Percentiles rank a stretch among this genome's conserved stretches.
Conservation (phyloP, 148 eudicot species). For the Suaeda aralocaspica region DNA sequence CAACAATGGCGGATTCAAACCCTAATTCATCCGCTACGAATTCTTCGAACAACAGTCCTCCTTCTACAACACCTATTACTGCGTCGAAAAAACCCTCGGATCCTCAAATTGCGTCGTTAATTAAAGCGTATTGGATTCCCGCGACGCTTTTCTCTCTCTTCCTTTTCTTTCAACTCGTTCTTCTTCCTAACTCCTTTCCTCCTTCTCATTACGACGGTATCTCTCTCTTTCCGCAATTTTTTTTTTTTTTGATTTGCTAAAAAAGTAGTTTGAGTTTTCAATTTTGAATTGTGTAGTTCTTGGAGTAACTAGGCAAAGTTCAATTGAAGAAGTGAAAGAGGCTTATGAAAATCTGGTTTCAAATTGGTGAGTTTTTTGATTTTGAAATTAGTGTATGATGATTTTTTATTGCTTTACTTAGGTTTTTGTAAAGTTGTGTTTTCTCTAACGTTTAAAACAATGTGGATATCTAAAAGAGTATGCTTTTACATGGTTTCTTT, state of each 20-base stretch:
- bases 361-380: conserved; percentile 37
- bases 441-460: not conserved
- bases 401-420: not conserved
- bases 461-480: no score
- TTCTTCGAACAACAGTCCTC: not conserved
- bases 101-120: conserved; percentile 25
- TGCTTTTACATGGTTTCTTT: no score
- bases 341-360: conserved; percentile 57
- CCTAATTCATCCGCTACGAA: conserved; percentile 9
- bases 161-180: conserved; percentile 55
- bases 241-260: not conserved
- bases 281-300: conserved; percentile 42
- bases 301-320: conserved; percentile 40
- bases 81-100: conserved; percentile 15
- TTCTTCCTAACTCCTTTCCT: conserved; percentile 61
- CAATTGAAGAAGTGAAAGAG: conserved; percentile 59
- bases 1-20: conserved; percentile 19
- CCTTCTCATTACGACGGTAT: conserved; percentile 74
- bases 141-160: conserved; percentile 48
- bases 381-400: not conserved
- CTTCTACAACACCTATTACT: not conserved
- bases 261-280: conserved; percentile 1
- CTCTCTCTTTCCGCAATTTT: conserved; percentile 4
- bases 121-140: conserved; percentile 63
- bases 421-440: not conserved